A percentile compares a stretch with the other conserved stretches of the same genome.
phyloP scores from a whole-genome alignment of 2,329 filamentous ascomycete genomes.

The Sporothrix phasma region DNA sequence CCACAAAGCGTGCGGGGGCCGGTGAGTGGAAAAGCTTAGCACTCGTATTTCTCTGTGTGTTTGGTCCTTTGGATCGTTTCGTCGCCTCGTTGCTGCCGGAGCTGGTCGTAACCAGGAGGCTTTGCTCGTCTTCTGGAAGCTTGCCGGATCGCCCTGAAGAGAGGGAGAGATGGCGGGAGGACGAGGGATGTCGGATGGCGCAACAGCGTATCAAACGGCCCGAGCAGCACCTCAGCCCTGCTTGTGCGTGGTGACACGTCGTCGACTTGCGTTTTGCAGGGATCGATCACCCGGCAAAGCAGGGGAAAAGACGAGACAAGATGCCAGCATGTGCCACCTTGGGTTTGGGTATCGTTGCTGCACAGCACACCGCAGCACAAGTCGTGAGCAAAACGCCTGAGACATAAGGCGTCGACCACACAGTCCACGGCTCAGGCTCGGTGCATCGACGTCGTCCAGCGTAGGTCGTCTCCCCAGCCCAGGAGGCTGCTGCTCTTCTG shows the following conservation, averaged over 20 bases:
- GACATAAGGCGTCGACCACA: no score
- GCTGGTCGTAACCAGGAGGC: background rate
- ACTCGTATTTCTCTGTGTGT: background rate
- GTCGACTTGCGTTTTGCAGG: constrained; percentile 1
- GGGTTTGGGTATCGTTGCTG: background rate
- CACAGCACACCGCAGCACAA: background rate
- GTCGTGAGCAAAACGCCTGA: no score
- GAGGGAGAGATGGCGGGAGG: background rate
- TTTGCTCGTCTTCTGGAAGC: background rate
- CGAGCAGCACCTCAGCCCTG: constrained; percentile 2
- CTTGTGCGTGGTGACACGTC: constrained; percentile 4
- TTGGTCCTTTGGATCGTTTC: background rate
- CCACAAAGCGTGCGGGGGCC: no score
- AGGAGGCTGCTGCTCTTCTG: no score
- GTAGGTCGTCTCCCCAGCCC: no score
- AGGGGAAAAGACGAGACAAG: background rate
- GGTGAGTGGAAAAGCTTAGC: no score
- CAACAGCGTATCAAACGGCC: constrained; percentile 1
- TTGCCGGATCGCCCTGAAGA: background rate
- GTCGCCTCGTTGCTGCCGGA: background rate
- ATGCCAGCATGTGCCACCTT: background rate
- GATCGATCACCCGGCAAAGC: background rate
- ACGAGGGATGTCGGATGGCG: background rate
- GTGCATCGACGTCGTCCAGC: no score
- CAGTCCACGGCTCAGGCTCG: no score